Conservation (phyloP, 345 rosid species). For the thale cress (Arabidopsis thaliana) region DNA sequence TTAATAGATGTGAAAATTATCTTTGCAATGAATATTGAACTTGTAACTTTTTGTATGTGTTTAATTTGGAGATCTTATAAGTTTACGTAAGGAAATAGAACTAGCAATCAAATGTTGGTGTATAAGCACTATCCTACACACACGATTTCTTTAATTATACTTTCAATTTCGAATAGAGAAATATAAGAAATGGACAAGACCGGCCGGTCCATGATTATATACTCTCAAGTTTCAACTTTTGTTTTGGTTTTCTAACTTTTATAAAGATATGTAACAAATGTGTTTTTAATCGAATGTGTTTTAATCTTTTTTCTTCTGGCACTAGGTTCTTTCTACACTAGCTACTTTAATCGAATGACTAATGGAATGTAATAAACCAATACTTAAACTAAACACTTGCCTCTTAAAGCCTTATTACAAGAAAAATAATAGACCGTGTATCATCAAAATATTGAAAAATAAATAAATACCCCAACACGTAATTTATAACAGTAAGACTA, state of each 20-base stretch:
- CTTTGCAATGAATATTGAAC: neutral
- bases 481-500: no score
- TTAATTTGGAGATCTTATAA: neutral
- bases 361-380: no score
- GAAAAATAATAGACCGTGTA: no score
- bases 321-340: no score
- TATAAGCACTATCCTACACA: neutral
- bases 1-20: neutral
- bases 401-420: no score
- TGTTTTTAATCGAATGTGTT: no score
- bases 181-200: neutral
- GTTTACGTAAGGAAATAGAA: constrained; percentile 4
- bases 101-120: neutral
- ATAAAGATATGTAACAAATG: no score
- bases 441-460: no score
- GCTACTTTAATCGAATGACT: no score
- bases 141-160: neutral
- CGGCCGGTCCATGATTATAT: neutral
- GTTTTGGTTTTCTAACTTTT: neutral
- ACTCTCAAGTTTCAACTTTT: neutral
- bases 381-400: no score
- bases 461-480: no score
- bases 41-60: neutral
- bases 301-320: no score
- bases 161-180: neutral